These are phyloP conservation scores for Pyrus communis DNA, from an alignment of 306 rosid genomes.

Conservation along the genomic window DNA sequence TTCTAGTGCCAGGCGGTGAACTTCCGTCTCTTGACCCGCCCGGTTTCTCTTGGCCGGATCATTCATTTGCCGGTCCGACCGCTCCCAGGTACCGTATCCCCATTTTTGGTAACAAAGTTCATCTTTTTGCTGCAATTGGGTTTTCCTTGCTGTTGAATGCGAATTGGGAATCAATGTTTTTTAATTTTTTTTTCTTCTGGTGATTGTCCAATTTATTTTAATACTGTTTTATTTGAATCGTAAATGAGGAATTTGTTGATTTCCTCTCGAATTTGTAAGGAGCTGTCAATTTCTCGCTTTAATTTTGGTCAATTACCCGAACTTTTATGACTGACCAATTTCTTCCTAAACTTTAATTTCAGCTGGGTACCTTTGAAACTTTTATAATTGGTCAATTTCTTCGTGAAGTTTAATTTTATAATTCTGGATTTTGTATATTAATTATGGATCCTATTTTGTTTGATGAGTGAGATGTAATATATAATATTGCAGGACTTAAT, in stretches of 20 bases:
- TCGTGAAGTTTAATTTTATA: too few relatives aligned
- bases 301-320: too few relatives aligned
- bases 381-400: too few relatives aligned
- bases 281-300: background rate
- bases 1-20: conserved; percentile 39
- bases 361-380: too few relatives aligned
- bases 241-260: too few relatives aligned
- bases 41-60: conserved; percentile 46
- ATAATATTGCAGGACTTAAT: background rate
- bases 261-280: too few relatives aligned
- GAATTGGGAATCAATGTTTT: background rate
- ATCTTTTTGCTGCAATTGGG: background rate
- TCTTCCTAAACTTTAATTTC: too few relatives aligned
- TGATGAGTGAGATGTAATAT: background rate
- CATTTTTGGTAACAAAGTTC: background rate
- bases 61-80: conserved; percentile 23
- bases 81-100: conserved; percentile 20
- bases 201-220: background rate
- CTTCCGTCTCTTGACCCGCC: conserved; percentile 32
- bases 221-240: background rate
- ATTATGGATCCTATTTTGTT: background rate
- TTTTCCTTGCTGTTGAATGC: background rate
- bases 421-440: background rate
- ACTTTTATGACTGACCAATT: too few relatives aligned
- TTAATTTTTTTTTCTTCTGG: too few relatives aligned